phyloP scores from a whole-genome alignment of 2,329 filamentous ascomycete species.

The Monosporascus ibericus region DNA sequence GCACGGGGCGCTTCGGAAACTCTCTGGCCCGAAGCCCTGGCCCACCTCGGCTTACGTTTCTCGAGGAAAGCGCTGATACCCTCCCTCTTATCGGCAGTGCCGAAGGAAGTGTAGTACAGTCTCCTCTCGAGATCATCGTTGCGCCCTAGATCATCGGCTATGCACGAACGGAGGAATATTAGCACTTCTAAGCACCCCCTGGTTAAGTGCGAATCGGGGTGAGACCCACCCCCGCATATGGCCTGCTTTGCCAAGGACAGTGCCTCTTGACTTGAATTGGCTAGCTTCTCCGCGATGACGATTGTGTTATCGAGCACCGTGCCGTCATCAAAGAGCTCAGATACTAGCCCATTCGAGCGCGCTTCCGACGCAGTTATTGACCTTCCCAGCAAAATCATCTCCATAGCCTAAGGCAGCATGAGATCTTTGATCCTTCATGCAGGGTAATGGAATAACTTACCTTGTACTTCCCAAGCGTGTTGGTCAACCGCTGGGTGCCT shows the following conservation, averaged over 20 bases:
- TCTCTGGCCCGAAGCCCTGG: neutral
- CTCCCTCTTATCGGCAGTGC: slow-evolving; percentile 24
- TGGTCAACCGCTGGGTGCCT: slow-evolving; percentile 58
- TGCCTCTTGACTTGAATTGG: slow-evolving; percentile 18
- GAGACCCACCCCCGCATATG: slow-evolving; percentile 20
- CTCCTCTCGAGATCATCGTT: slow-evolving; percentile 28
- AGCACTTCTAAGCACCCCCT: no score
- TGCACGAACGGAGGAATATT: neutral
- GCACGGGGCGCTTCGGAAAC: neutral
- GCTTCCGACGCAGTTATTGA: slow-evolving; percentile 23
- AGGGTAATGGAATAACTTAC: slow-evolving; percentile 9
- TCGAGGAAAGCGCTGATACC: slow-evolving; percentile 26
- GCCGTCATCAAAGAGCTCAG: slow-evolving; percentile 21
- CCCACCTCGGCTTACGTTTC: slow-evolving; percentile 10
- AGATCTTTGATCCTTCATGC: neutral
- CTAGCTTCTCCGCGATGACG: slow-evolving; percentile 16
- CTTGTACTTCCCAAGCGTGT: slow-evolving; percentile 29
- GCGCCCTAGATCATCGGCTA: slow-evolving; percentile 20
- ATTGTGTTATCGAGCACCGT: slow-evolving; percentile 20
- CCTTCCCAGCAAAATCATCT: slow-evolving; percentile 20
- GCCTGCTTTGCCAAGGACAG: slow-evolving; percentile 23
- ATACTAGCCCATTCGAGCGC: slow-evolving; percentile 18
- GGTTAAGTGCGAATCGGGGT: no score
- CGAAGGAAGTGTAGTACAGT: slow-evolving; percentile 31
- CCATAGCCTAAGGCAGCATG: slow-evolving; percentile 20